Evolutionary conservation across 768 basidiomycete species (phyloP).

Genomic region (Mycena alexandri): DNA sequence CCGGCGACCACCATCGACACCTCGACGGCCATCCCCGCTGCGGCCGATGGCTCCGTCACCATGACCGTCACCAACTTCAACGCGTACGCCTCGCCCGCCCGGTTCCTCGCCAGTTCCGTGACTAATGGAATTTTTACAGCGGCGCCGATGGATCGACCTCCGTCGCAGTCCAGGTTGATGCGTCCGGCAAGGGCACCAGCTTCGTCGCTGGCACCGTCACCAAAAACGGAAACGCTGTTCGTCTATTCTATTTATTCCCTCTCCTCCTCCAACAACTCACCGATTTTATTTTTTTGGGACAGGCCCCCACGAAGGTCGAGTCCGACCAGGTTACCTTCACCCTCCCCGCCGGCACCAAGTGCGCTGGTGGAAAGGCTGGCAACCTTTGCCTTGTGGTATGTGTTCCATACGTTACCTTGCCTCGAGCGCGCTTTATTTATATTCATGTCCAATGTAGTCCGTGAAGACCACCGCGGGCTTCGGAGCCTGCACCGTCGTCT

Average conservation of each 20-base stretch:
- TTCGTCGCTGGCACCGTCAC: conserved; percentile 39
- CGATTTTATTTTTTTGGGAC: background rate
- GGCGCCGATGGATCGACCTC: conserved; percentile 39
- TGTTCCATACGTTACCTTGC: conserved; percentile 3
- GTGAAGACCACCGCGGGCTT: conserved; percentile 64
- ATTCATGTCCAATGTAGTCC: conserved; percentile 41
- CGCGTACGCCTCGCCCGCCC: conserved; percentile 42
- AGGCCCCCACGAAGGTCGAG: conserved; percentile 55
- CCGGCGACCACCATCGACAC: conserved; percentile 36
- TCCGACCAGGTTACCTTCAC: conserved; percentile 57
- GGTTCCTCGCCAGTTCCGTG: background rate
- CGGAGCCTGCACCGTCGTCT: conserved; percentile 67
- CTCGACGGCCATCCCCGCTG: conserved; percentile 38
- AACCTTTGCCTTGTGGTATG: conserved; percentile 64
- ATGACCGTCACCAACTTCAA: conserved; percentile 50
- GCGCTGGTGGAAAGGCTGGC: conserved; percentile 59
- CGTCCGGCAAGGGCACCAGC: conserved; percentile 30
- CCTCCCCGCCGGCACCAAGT: conserved; percentile 63
- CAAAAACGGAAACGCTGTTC: conserved; percentile 37
- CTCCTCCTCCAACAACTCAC: background rate
- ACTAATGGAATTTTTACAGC: conserved; percentile 6
- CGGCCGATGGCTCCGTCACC: conserved; percentile 47
- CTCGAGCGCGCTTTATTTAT: background rate
- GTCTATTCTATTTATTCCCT: background rate
- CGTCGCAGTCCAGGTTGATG: conserved; percentile 34